Evolutionary conservation across 257 asterid genomes (phyloP).

Genomic region (Scutellaria minor): DNA sequence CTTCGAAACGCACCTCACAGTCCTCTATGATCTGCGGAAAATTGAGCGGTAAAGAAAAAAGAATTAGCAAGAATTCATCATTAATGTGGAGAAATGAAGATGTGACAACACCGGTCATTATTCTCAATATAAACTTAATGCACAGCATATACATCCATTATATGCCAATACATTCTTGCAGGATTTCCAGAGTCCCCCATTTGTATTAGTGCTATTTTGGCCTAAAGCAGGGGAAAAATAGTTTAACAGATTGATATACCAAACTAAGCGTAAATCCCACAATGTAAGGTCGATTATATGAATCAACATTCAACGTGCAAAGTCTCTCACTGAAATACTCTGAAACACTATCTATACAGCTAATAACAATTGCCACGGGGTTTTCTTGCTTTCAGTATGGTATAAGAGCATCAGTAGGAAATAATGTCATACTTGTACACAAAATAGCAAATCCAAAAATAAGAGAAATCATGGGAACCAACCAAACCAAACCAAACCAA

Average conservation of each 20-base stretch:
- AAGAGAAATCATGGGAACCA: background rate
- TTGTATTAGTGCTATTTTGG: no score
- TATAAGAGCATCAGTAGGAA: background rate
- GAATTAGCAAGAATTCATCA: slow-evolving; percentile 11
- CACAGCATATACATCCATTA: background rate
- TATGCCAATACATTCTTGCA: background rate
- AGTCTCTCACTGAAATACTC: no score
- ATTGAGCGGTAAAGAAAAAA: background rate
- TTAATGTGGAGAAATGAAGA: slow-evolving; percentile 5
- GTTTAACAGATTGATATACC: no score
- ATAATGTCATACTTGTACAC: background rate
- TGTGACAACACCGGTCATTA: no score
- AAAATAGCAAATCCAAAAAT: background rate
- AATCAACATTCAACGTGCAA: no score
- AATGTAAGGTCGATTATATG: no score
- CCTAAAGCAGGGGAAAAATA: no score
- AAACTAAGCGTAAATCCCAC: no score
- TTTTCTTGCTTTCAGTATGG: background rate
- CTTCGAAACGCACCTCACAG: slow-evolving; percentile 53
- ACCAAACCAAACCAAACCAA: background rate
- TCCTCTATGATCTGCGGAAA: slow-evolving; percentile 63
- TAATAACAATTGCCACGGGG: background rate
- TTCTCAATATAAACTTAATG: no score
- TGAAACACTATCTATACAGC: no score
- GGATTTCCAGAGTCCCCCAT: background rate